These are phyloP conservation scores for Colletotrichum tropicicola DNA, from an alignment of 2,329 filamentous ascomycete genomes.

Conservation along the genomic window DNA sequence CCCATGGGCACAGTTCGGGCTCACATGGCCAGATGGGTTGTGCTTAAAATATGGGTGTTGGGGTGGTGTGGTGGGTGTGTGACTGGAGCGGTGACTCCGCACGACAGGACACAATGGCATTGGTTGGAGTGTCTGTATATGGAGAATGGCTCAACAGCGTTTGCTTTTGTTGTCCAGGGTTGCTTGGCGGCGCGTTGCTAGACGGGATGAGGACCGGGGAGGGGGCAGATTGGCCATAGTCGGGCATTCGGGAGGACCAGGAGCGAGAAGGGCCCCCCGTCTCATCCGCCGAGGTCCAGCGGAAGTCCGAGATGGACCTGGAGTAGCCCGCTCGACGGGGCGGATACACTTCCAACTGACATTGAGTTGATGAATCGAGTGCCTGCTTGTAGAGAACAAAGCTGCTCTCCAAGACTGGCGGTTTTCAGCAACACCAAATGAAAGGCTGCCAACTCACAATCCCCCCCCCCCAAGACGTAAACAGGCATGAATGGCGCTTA, in stretches of 20 bases:
- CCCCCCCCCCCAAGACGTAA: neutral
- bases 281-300: conserved; percentile 8
- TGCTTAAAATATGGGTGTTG: conserved; percentile 19
- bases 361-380: neutral
- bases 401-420: too few species aligned
- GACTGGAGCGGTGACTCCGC: conserved; percentile 14
- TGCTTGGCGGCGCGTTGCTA: conserved; percentile 4
- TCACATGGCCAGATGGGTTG: conserved; percentile 14
- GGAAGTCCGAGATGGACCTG: neutral
- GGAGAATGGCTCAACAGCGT: neutral
- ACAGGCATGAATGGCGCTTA: too few species aligned
- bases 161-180: neutral
- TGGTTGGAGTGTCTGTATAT: neutral
- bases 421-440: neutral
- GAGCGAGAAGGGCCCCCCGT: neutral
- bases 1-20: conserved; percentile 11
- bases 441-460: neutral
- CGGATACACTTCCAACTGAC: neutral
- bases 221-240: neutral
- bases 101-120: neutral
- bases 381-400: too few species aligned
- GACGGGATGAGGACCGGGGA: neutral
- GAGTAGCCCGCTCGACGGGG: neutral
- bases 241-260: conserved; percentile 19
- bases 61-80: neutral